Conservation (phyloP, 495 filamentous ascomycete species). For the Penicillium simplicissimum region DNA sequence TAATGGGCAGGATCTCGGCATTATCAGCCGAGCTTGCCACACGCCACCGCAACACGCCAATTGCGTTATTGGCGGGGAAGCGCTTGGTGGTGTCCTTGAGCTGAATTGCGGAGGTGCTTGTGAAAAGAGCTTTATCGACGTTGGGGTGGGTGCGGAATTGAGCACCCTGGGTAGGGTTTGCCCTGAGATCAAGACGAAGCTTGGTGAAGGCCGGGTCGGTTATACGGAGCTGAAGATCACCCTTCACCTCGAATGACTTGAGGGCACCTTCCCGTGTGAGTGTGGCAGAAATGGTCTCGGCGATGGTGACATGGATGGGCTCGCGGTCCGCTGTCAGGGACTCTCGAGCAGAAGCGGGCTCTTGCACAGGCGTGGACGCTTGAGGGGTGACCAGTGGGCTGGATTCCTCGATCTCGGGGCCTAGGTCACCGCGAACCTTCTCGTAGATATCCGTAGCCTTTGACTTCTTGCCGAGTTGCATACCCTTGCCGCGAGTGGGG, state of each 20-base stretch:
- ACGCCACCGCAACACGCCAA: constrained; percentile 88
- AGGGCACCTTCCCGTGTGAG: constrained; percentile 81
- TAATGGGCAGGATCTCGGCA: constrained; percentile 74
- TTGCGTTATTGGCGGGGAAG: constrained; percentile 88
- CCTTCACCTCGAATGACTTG: constrained; percentile 83
- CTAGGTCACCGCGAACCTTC: constrained; percentile 85
- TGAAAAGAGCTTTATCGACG: constrained; percentile 84
- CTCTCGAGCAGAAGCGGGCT: constrained; percentile 56
- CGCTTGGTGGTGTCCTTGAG: constrained; percentile 79
- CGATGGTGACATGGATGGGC: constrained; percentile 81
- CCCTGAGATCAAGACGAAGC: constrained; percentile 76
- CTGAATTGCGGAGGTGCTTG: constrained; percentile 74
- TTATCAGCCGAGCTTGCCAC: constrained; percentile 72
- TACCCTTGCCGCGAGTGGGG: constrained; percentile 87
- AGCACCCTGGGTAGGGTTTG: constrained; percentile 71
- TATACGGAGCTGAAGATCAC: constrained; percentile 86
- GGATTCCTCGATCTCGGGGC: constrained; percentile 73
- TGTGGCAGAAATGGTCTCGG: constrained; percentile 83
- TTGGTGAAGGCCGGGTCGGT: constrained; percentile 84
- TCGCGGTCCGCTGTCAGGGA: constrained; percentile 72
- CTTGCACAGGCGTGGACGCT: constrained; percentile 53
- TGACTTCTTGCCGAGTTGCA: constrained; percentile 98
- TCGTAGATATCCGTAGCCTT: constrained; percentile 97
- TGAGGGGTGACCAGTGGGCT: constrained; percentile 73
- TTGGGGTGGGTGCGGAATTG: constrained; percentile 95